These are phyloP conservation scores for Chytriomyces sp. DNA, from an alignment of 192 early-diverging fungal genomes.

Conservation along the genomic window DNA sequence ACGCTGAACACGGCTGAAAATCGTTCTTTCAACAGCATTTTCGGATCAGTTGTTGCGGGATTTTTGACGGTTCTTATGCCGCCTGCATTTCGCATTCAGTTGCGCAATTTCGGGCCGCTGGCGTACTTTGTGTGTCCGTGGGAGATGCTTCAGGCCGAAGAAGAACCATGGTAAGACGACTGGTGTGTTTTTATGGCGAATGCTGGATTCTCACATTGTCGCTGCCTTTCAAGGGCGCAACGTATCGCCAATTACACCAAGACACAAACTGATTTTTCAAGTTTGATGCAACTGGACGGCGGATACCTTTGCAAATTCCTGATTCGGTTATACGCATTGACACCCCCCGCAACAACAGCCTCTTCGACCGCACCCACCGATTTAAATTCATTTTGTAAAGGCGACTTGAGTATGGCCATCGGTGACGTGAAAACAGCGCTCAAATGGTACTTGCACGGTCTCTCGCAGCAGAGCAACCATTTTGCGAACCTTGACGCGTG, in stretches of 20 bases:
- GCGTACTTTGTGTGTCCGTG: conserved; percentile 12
- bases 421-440: conserved; percentile 5
- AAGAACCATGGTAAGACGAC: background rate
- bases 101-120: conserved; percentile 18
- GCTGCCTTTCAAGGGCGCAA: background rate
- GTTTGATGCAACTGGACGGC: conserved; percentile 4
- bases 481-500: background rate
- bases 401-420: conserved; percentile 10
- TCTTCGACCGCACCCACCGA: background rate
- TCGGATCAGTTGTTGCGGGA: conserved; percentile 23
- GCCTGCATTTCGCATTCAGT: background rate
- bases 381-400: conserved; percentile 5
- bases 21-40: background rate
- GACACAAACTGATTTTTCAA: conserved; percentile 4
- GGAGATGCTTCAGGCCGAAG: conserved; percentile 3
- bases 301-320: conserved; percentile 22
- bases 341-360: background rate
- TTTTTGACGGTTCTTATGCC: background rate
- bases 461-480: conserved; percentile 1
- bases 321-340: background rate
- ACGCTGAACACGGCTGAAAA: conserved; percentile 6
- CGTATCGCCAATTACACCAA: background rate
- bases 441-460: conserved; percentile 8
- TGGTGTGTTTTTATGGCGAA: background rate
- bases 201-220: background rate